These are phyloP conservation scores for Suillus weaverae DNA, from an alignment of 768 basidiomycete species.

Conservation along the genomic window DNA sequence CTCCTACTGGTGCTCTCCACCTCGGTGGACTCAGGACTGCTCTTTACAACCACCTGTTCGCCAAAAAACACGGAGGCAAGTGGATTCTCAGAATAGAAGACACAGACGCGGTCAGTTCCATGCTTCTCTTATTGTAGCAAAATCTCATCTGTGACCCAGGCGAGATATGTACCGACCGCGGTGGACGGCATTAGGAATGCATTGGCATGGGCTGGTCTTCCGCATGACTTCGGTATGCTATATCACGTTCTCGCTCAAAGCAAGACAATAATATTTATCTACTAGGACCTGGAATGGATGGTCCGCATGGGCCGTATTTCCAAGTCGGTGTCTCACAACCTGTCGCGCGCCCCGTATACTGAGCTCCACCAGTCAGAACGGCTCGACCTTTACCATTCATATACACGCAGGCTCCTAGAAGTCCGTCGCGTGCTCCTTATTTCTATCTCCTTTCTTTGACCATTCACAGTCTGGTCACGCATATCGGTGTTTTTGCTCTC, in stretches of 20 bases:
- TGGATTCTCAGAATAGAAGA: slow-evolving; percentile 95
- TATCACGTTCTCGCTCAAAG: neutral
- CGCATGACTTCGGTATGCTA: slow-evolving; percentile 81
- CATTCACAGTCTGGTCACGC: slow-evolving; percentile 72
- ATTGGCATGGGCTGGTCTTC: slow-evolving; percentile 87
- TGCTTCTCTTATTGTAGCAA: neutral
- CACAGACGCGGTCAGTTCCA: slow-evolving; percentile 72
- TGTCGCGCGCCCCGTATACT: neutral
- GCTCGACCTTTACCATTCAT: slow-evolving; percentile 76
- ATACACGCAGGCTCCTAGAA: slow-evolving; percentile 73
- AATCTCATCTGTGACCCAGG: slow-evolving; percentile 41
- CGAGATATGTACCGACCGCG: slow-evolving; percentile 77
- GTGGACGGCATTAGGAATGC: slow-evolving; percentile 77
- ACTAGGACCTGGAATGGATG: slow-evolving; percentile 80
- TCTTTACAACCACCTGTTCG: slow-evolving; percentile 86
- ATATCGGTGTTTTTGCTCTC: slow-evolving; percentile 93
- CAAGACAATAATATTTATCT: slow-evolving; percentile 10
- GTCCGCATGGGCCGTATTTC: slow-evolving; percentile 81
- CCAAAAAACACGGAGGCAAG: slow-evolving; percentile 77
- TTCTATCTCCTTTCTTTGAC: neutral
- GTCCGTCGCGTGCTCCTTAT: slow-evolving; percentile 39
- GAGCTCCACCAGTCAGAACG: slow-evolving; percentile 73
- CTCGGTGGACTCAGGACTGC: slow-evolving; percentile 95
- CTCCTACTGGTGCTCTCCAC: slow-evolving; percentile 92
- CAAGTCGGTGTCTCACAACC: slow-evolving; percentile 51